Evolutionary conservation across 148 eudicot genomes (phyloP).

Genomic region (Arbutus unedo): DNA sequence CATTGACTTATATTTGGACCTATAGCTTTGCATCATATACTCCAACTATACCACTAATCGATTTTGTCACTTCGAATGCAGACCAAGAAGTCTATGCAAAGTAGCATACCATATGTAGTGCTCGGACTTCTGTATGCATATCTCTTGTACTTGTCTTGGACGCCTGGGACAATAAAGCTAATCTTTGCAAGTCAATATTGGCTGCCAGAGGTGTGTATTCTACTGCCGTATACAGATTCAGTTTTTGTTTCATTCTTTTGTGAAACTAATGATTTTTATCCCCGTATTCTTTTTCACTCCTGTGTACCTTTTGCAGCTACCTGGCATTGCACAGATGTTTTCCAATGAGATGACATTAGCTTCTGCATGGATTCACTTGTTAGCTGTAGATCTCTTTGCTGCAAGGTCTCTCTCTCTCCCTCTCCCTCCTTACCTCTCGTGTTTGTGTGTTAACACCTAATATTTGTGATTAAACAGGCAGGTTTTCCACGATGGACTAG

Average conservation of each 20-base stretch:
- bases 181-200: constrained; percentile 91
- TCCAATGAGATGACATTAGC: constrained; percentile 87
- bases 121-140: constrained; percentile 76
- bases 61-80: constrained; percentile 34
- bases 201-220: constrained; percentile 76
- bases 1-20: background rate
- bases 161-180: constrained; percentile 71
- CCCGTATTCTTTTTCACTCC: background rate
- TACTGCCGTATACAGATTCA: background rate
- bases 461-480: constrained; percentile 49
- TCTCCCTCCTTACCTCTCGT: background rate
- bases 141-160: constrained; percentile 86
- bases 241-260: background rate
- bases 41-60: background rate
- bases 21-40: background rate
- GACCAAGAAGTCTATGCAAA: constrained; percentile 79
- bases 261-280: background rate
- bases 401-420: constrained; percentile 60
- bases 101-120: constrained; percentile 60
- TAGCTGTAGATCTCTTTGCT: constrained; percentile 84
- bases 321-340: constrained; percentile 88
- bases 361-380: constrained; percentile 92
- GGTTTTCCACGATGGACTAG: constrained; percentile 73
- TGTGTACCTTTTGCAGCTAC: constrained; percentile 37
- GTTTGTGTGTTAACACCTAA: background rate